Conservation (phyloP, 129 eudicot genomes). For the Chrysanthemum seticuspe region DNA sequence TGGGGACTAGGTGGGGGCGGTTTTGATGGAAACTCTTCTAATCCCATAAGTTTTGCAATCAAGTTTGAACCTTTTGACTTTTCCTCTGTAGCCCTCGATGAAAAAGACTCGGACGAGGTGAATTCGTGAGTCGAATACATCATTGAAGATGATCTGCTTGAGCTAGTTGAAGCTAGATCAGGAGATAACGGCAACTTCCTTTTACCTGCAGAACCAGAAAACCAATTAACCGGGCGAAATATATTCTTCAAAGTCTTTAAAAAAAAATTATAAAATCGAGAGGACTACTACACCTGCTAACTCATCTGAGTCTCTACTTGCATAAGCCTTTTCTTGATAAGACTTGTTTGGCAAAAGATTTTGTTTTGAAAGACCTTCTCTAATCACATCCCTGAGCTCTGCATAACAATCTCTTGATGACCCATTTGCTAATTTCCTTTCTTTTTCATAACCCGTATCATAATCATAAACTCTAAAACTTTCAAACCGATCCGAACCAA, state of each 20-base stretch:
- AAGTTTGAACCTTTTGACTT: slow-evolving; percentile 56
- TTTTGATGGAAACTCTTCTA: slow-evolving; percentile 58
- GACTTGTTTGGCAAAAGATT: slow-evolving; percentile 55
- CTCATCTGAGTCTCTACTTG: slow-evolving; percentile 14
- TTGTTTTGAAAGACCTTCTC: slow-evolving; percentile 66
- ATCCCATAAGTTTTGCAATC: slow-evolving; percentile 85
- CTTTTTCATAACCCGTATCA: slow-evolving; percentile 35
- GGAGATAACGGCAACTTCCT: slow-evolving; percentile 34
- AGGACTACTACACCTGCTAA: slow-evolving; percentile 17
- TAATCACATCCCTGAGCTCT: slow-evolving; percentile 72
- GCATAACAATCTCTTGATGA: slow-evolving; percentile 59
- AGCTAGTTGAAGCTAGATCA: slow-evolving; percentile 62
- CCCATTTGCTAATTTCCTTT: slow-evolving; percentile 42
- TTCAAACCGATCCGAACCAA: slow-evolving; percentile 33
- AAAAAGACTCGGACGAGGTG: slow-evolving; percentile 52
- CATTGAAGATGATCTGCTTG: slow-evolving; percentile 71
- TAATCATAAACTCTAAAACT: slow-evolving; percentile 31
- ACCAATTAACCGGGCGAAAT: not conserved
- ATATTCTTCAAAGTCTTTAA: not conserved
- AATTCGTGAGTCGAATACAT: slow-evolving; percentile 50
- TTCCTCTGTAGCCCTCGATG: slow-evolving; percentile 44
- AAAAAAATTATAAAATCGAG: no score
- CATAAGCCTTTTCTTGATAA: slow-evolving; percentile 28
- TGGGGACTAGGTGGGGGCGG: slow-evolving; percentile 21
- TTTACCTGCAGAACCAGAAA: slow-evolving; percentile 33